Conservation (phyloP, 805 yeast genomes). For the Nematodospora valgi region DNA sequence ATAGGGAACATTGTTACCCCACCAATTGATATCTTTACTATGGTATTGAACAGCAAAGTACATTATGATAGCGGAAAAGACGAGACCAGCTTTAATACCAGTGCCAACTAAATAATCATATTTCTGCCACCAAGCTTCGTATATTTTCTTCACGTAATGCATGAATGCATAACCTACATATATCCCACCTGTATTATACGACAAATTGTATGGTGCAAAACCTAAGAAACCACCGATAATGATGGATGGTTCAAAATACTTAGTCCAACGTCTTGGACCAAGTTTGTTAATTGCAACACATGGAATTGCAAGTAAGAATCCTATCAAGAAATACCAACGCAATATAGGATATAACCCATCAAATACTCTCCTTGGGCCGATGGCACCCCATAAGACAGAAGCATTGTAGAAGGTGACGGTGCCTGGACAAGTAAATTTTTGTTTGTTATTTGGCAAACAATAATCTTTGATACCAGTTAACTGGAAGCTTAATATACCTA, state of each 20-base stretch:
- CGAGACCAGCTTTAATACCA: slow-evolving; percentile 55
- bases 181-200: slow-evolving; percentile 52
- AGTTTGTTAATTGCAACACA: slow-evolving; percentile 16
- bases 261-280: slow-evolving; percentile 12
- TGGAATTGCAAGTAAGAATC: slow-evolving; percentile 27
- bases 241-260: slow-evolving; percentile 48
- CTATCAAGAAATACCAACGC: slow-evolving; percentile 53
- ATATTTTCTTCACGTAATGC: slow-evolving; percentile 43
- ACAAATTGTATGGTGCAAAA: slow-evolving; percentile 45
- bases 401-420: slow-evolving; percentile 41
- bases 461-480: slow-evolving; percentile 15
- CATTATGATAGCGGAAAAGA: slow-evolving; percentile 51
- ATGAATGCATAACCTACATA: slow-evolving; percentile 49
- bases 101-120: slow-evolving; percentile 57
- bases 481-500: slow-evolving; percentile 21
- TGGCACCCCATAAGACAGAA: slow-evolving; percentile 47
- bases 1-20: slow-evolving; percentile 48
- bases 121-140: slow-evolving; percentile 60
- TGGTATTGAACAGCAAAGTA: slow-evolving; percentile 51
- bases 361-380: slow-evolving; percentile 54
- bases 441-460: slow-evolving; percentile 18
- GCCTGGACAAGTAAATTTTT: slow-evolving; percentile 23
- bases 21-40: slow-evolving; percentile 46
- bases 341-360: slow-evolving; percentile 46
- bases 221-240: slow-evolving; percentile 43